phyloP scores from a whole-genome alignment of 345 rosid species.

The Cardamine occulta region DNA sequence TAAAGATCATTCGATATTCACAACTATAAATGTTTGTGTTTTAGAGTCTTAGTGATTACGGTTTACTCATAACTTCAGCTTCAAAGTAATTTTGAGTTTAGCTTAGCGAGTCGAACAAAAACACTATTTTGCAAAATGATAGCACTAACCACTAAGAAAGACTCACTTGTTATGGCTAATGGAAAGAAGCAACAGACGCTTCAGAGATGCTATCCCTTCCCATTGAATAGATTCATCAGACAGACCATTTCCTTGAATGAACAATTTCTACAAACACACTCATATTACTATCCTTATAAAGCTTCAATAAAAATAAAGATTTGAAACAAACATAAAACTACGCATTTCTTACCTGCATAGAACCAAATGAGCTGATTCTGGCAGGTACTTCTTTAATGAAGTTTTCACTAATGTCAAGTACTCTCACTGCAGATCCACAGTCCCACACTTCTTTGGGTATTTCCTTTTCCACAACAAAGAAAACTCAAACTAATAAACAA shows the following conservation, averaged over 20 bases:
- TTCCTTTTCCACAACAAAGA: slow-evolving; percentile 45
- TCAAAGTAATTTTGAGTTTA: neutral
- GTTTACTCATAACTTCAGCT: neutral
- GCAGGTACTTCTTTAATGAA: slow-evolving; percentile 57
- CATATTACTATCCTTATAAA: neutral
- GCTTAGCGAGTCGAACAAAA: neutral
- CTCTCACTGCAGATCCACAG: slow-evolving; percentile 62
- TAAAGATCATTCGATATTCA: neutral
- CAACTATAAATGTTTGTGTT: neutral
- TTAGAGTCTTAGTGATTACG: neutral
- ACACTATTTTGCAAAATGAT: neutral
- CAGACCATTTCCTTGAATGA: slow-evolving; percentile 65
- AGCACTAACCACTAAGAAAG: neutral
- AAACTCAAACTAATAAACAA: slow-evolving; percentile 11
- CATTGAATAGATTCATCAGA: slow-evolving; percentile 68
- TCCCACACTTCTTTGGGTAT: slow-evolving; percentile 85
- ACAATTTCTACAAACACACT: slow-evolving; percentile 62
- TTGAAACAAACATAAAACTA: neutral
- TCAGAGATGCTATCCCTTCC: slow-evolving; percentile 65
- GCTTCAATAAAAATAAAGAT: neutral
- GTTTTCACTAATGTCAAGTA: slow-evolving; percentile 72
- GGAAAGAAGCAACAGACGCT: slow-evolving; percentile 63
- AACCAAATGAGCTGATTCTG: slow-evolving; percentile 56
- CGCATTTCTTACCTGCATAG: slow-evolving; percentile 43
- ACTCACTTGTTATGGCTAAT: slow-evolving; percentile 75